Base-by-base conservation (phyloP, 495 filamentous ascomycete species). In the Hypoxylon subgilvum region DNA sequence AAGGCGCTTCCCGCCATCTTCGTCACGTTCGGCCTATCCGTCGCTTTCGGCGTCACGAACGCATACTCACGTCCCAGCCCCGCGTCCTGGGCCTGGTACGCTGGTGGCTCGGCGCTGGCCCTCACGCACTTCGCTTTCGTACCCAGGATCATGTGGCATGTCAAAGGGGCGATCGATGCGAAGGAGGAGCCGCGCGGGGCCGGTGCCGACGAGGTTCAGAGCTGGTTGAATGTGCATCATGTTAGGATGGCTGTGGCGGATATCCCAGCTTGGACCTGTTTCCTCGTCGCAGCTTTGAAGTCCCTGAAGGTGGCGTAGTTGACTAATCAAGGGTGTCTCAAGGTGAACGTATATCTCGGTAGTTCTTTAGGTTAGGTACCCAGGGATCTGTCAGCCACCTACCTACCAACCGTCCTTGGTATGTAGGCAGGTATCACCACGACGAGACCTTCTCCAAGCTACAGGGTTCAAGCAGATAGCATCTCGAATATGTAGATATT, bases 261-360 rank as follows among this genome's bases (percentile, higher is more conserved):
- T 31, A 40, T 69, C 21, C 63, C 63, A 2, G 49, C 63, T 10
- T 69, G 67, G 67, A 35, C 60, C n/a, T 69, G 56, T 38, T 69
- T 69, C 39, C 30, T 65, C 7, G 17, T 67, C n/a, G 67, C 59
- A 18, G 51, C 48, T 14, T 28, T 65, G 25, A 65, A 67, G 44
- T 55, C 50, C 3, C 18, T 69, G n/a, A 49, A 55, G 49, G 36
- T 60, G 4, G 16, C 59, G 7, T 69, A 46, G 18, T 27, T 27
- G 8, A 27, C 23, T 3, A 27, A 27, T 27, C 3, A 27, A 4
- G 23, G 8, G 8, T 27, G 8, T 27, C 23, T 27, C 23, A 27
- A 27, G 23, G 23, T 8, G 3, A 27, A 27, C 23, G 3, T 8
- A 8, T 27, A 8, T 27, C 3, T 27, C n/a, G 8, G 8, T 27